Base-by-base conservation (phyloP, 2,329 filamentous ascomycete species). In the Clonostachys rosea region DNA sequence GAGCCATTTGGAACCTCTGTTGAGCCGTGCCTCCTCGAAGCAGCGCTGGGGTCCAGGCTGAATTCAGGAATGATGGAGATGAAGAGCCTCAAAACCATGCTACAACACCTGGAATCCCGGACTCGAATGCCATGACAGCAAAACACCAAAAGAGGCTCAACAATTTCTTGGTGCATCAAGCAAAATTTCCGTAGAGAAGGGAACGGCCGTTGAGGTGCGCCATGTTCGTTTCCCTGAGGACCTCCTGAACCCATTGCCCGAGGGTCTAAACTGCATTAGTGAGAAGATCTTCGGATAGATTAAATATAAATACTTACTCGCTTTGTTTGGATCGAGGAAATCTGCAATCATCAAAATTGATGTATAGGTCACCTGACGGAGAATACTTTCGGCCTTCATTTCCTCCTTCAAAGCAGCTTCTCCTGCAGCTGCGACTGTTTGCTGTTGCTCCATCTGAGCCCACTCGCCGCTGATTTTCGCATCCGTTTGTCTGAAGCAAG, bases 341-440 rank as follows among this genome's bases (percentile, higher is more conserved):
- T 90, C 88, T 8, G 90, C 89, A 52, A 96, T 87, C 78, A 97
- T 90, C 56, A 94, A 85, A 33, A 96, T 90, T 2, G 91, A 89
- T 5, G 90, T 90, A 65, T 95, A 94, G 0, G 92, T 96, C 44
- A 97, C 78, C 63, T 96, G 91, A 17, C 94, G 83, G 42, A 99
- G 72, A 33, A 99, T 95, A 60, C 92, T 97, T 65, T 99, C 94
- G 7, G 89, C 86, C 67, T 96, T 96, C 94, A 99, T 99, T 69
- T 99, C 94, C 55, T 96, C 91, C 2, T 88, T 89, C 46, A 99
- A 71, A 50, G 60, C 66, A n/a, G 89, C 88, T 47, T 91, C 89
- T 17, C 85, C 84, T 5, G 84, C 84, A 2, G 84, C 78, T 40
- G 79, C 78, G 12, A 83, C 71, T 17, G 70, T 72, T 55, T 87